phyloP scores from a whole-genome alignment of 2,329 filamentous ascomycete genomes.

The Cercospora sojina region DNA sequence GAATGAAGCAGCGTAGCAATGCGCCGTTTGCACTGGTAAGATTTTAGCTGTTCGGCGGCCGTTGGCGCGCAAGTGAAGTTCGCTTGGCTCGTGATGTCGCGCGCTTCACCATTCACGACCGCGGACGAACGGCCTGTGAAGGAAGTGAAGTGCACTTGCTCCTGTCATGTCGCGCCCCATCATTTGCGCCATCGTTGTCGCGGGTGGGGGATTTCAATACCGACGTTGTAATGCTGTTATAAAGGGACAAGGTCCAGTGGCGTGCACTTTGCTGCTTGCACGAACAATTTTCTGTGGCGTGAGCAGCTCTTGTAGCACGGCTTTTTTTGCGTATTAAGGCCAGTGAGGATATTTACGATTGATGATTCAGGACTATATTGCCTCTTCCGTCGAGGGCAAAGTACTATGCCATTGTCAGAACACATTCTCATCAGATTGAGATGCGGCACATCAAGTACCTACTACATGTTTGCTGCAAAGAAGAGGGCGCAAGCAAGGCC shows the following conservation, averaged over 20 bases:
- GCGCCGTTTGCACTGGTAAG: background rate
- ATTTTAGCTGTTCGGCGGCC: background rate
- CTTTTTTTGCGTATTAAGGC: too few species aligned
- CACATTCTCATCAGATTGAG: background rate
- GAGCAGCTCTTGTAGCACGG: too few species aligned
- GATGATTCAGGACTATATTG: background rate
- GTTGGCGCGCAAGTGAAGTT: slow-evolving; percentile 1
- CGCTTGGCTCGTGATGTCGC: background rate
- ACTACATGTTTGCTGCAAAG: background rate
- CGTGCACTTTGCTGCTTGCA: background rate
- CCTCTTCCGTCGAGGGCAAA: background rate
- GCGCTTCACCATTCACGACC: background rate
- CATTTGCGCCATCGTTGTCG: background rate
- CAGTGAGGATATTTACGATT: background rate
- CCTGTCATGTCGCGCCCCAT: background rate
- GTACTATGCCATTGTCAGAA: background rate
- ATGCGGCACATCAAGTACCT: background rate
- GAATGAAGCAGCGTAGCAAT: background rate
- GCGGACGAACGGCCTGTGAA: background rate
- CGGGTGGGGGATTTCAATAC: background rate
- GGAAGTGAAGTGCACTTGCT: background rate
- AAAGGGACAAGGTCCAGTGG: background rate
- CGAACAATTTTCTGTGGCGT: too few species aligned
- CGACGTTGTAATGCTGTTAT: background rate
- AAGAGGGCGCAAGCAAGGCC: background rate